phyloP scores from a whole-genome alignment of 805 yeast genomes.

The Kuraishia hungarica region DNA sequence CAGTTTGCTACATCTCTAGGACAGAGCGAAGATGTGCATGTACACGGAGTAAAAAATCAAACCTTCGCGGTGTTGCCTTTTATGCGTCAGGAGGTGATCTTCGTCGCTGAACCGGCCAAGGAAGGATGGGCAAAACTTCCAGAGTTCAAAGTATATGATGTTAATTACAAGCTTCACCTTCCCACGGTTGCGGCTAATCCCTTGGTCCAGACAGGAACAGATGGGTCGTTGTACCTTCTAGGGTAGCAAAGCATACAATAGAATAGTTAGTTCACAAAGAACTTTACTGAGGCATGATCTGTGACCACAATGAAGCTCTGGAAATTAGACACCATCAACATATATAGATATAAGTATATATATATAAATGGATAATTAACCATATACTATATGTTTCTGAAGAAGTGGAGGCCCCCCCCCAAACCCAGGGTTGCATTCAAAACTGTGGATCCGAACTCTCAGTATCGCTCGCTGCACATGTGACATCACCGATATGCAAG shows the following conservation, averaged over 20 bases:
- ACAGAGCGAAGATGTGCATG: conserved; percentile 14
- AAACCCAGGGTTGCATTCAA: too few species aligned
- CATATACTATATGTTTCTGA: too few species aligned
- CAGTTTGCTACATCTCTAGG: conserved; percentile 33
- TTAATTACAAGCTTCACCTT: conserved; percentile 56
- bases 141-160: conserved; percentile 54
- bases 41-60: conserved; percentile 20
- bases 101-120: conserved; percentile 15
- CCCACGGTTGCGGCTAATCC: conserved; percentile 37
- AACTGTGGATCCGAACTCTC: too few species aligned
- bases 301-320: too few species aligned
- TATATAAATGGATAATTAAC: too few species aligned
- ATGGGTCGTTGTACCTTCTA: conserved; percentile 10
- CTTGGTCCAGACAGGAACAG: conserved; percentile 16
- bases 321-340: too few species aligned
- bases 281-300: too few species aligned
- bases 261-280: too few species aligned
- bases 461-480: too few species aligned
- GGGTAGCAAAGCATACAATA: not conserved
- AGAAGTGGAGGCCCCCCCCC: too few species aligned
- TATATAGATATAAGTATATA: too few species aligned
- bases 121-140: conserved; percentile 39
- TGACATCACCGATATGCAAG: too few species aligned
- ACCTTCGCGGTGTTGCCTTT: conserved; percentile 55
- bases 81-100: conserved; percentile 36